Conservation (phyloP, 2,329 filamentous ascomycete genomes). For the Hirsutella rhossiliensis region DNA sequence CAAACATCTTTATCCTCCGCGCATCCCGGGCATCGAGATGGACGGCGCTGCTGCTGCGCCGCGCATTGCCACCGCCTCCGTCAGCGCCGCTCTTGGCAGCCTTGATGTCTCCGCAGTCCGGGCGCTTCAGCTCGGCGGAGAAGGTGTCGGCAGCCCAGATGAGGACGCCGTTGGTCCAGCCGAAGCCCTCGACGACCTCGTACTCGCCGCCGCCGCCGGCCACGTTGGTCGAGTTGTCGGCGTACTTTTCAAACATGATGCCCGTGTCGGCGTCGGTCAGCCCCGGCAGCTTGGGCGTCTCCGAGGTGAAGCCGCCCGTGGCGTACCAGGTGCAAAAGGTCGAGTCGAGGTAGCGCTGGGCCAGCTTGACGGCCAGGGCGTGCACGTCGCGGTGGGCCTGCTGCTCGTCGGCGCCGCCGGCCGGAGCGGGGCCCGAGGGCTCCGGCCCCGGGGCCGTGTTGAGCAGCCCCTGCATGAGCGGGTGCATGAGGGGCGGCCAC, state of each 20-base stretch:
- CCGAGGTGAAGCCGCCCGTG: constrained; percentile 48
- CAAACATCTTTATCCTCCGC: constrained; percentile 35
- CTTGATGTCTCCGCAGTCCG: constrained; percentile 40
- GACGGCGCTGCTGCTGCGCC: constrained; percentile 28
- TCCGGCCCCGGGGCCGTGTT: constrained; percentile 46
- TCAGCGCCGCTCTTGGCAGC: too few relatives aligned
- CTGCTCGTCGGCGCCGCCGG: constrained; percentile 34
- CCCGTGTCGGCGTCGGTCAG: constrained; percentile 31
- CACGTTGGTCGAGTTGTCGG: constrained; percentile 44
- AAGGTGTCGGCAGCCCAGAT: constrained; percentile 56
- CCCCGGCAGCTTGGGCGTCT: constrained; percentile 36
- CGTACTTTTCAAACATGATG: constrained; percentile 62
- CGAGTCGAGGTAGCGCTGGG: constrained; percentile 54
- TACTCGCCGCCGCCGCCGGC: constrained; percentile 57
- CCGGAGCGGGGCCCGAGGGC: constrained; percentile 30
- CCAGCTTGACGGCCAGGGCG: constrained; percentile 42
- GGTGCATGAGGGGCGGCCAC: constrained; percentile 56
- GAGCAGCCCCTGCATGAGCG: constrained; percentile 49
- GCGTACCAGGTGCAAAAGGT: constrained; percentile 60
- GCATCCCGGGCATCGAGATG: constrained; percentile 34
- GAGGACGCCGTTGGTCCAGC: constrained; percentile 58
- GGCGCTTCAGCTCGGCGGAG: constrained; percentile 38
- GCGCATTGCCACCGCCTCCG: too few relatives aligned
- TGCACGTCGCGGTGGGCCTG: constrained; percentile 22
- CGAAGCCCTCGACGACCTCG: constrained; percentile 57